Percentiles rank a stretch among this genome's conserved stretches.
phyloP scores from a whole-genome alignment of 208 protist genomes.

The Acanthamoeba rhysodes region DNA sequence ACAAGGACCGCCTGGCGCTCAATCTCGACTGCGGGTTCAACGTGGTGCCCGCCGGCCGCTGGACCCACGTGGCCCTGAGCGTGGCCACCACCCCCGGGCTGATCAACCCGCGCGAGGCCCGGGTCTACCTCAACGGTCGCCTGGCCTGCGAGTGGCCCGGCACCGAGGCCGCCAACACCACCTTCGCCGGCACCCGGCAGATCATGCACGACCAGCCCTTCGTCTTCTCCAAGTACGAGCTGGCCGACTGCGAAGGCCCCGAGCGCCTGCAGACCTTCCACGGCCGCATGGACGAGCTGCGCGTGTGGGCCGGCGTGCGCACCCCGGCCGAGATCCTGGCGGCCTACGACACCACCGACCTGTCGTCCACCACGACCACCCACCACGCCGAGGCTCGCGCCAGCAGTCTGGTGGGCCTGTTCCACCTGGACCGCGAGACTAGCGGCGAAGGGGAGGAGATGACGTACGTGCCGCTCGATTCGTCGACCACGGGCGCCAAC shows the following conservation, averaged over 20 bases:
- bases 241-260: conserved; percentile 1
- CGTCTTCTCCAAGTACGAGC: conserved; percentile 19
- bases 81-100: background rate
- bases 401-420: background rate
- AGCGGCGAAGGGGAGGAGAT: background rate
- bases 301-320: conserved; percentile 28
- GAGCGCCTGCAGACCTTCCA: background rate
- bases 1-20: background rate
- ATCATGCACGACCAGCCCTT: conserved; percentile 41
- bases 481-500: background rate
- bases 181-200: background rate
- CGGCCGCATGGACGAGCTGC: background rate
- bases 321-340: background rate
- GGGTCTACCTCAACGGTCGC: background rate
- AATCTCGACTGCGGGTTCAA: conserved; percentile 16
- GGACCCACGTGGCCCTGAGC: conserved; percentile 1
- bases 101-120: background rate
- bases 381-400: background rate
- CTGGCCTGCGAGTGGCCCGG: background rate
- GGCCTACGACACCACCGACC: background rate
- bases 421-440: background rate
- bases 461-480: background rate
- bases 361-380: background rate
- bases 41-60: background rate
- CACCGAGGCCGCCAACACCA: background rate